Conservation (phyloP, 2,329 filamentous ascomycete genomes). For the Fonsecaea erecta region DNA sequence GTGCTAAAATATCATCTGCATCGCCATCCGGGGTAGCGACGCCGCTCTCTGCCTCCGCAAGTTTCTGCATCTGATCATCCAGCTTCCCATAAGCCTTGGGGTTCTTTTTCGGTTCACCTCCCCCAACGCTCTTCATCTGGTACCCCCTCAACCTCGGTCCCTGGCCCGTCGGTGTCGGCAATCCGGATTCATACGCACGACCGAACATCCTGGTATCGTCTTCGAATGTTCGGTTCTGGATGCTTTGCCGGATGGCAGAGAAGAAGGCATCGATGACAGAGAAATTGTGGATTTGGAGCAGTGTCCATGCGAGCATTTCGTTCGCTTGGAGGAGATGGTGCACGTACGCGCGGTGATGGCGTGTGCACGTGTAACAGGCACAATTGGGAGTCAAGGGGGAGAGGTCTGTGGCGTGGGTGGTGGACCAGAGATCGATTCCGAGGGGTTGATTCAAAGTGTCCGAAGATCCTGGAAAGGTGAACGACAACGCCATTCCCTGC, state of each 20-base stretch:
- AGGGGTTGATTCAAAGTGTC: conserved; percentile 48
- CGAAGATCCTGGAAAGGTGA: conserved; percentile 66
- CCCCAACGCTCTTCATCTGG: conserved; percentile 73
- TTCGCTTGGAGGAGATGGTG: conserved; percentile 86
- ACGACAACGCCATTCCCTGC: conserved; percentile 80
- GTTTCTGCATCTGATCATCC: conserved; percentile 54
- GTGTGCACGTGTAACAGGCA: conserved; percentile 79
- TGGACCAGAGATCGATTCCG: conserved; percentile 78
- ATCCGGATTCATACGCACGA: conserved; percentile 67
- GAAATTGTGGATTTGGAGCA: conserved; percentile 92
- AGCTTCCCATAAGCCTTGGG: conserved; percentile 68
- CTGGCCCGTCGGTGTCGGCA: conserved; percentile 76
- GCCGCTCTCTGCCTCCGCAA: conserved; percentile 56
- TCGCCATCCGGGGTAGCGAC: conserved; percentile 57
- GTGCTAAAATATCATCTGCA: conserved; percentile 58
- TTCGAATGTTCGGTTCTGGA: conserved; percentile 62
- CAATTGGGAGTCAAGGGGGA: conserved; percentile 68
- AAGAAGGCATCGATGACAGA: conserved; percentile 76
- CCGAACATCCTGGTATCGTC: conserved; percentile 65
- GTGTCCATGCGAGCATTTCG: conserved; percentile 95
- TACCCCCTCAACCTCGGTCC: conserved; percentile 81
- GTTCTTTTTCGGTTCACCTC: conserved; percentile 68
- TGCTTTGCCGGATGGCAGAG: conserved; percentile 66
- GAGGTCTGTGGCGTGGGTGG: conserved; percentile 64
- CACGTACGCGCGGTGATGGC: conserved; percentile 84